A percentile compares a stretch with the other conserved stretches of the same genome.
phyloP scores from a whole-genome alignment of 148 eudicot genomes.

The Vaccinium myrtillus region DNA sequence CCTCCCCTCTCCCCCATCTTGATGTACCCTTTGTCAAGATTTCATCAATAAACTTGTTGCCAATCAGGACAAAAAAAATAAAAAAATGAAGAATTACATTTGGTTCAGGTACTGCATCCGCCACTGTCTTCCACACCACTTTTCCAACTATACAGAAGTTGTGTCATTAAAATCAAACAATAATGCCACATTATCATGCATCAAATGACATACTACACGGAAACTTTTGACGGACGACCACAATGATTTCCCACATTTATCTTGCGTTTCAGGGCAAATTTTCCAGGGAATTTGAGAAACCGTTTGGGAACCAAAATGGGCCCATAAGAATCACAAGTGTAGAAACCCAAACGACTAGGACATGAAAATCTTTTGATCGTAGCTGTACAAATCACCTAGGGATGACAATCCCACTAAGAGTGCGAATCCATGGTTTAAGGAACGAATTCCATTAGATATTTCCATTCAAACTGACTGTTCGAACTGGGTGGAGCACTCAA shows the following conservation, averaged over 20 bases:
- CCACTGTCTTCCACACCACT: too few species aligned
- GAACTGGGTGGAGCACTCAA: not conserved
- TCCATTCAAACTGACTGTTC: not conserved
- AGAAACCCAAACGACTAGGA: not conserved
- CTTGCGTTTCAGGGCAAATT: not conserved
- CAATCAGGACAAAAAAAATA: too few species aligned
- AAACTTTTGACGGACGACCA: not conserved
- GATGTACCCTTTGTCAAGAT: too few species aligned
- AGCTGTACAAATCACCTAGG: not conserved
- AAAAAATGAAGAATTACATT: too few species aligned
- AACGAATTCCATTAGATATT: not conserved
- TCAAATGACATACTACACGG: not conserved
- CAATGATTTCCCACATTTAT: not conserved
- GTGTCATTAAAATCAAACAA: not conserved
- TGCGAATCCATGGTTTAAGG: not conserved
- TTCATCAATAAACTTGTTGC: too few species aligned
- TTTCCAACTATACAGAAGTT: not conserved
- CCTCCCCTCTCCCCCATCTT: too few species aligned
- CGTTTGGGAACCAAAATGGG: not conserved
- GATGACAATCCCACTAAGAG: not conserved
- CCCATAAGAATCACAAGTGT: not conserved
- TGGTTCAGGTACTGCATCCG: too few species aligned
- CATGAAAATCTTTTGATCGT: not conserved
- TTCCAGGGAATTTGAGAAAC: not conserved
- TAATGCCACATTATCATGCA: not conserved